Base-by-base conservation (phyloP, 2,329 filamentous ascomycete species). In the Ophiostoma angusticollis region DNA sequence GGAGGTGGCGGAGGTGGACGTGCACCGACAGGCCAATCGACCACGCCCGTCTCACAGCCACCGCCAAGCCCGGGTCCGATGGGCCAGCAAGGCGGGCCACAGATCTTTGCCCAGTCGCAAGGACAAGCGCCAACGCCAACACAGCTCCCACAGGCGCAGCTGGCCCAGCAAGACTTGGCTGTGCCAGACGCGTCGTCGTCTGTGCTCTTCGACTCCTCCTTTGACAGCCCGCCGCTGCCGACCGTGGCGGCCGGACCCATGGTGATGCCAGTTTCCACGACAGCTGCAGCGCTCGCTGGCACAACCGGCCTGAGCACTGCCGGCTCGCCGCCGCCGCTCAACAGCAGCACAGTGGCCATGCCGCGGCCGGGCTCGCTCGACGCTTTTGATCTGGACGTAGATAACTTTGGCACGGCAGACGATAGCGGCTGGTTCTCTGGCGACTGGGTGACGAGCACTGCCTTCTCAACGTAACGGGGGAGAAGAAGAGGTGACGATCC, bases 351-450 rank as follows among this genome's bases (percentile, higher is more conserved):
- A 9, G n/a, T 31, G 8, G 24, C 28, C 16, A 17, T 22, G 6
- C 35, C 17, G 22, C 35, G 28, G 22, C 18, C 18, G 2, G 25
- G 22, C 18, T 47, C 55, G 1, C 43, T 57, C 7, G 53, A 58
- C 28, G 56, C 51, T 5, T 49, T 58, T 33, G 54, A 57, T 34
- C 54, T 58, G 19, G 54, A 54, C 13, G 38, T 53, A 9, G 52
- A 54, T 14, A 45, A 39, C 11, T 50, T 54, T 17, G 51, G 47
- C 28, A 13, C 36, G 29, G 35, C 47, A 24, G 42, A 46, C 7
- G 18, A 46, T 7, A 34, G 37, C 25, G 36, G 30, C 22, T 48
- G 49, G 29, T 49, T 54, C 22, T 47, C 52, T 31, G 46, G 44
- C 22, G 52, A 52, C 32, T 55, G 52, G 54, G 36, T 48, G 7